Evolutionary conservation across 1,284 basidiomycete genomes (phyloP).

Genomic region (Spongispora temasekensis): DNA sequence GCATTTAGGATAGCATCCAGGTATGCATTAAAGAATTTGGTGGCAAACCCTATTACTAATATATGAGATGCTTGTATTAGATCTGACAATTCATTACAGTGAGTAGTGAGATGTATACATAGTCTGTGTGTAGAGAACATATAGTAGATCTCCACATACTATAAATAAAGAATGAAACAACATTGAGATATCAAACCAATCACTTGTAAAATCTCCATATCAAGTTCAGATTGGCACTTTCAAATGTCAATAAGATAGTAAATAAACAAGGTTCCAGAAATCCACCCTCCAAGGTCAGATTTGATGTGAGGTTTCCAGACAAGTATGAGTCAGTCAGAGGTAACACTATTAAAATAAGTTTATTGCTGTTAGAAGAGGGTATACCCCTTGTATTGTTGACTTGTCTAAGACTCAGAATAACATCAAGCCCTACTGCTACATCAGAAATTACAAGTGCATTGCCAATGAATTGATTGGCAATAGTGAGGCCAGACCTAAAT

Average conservation of each 20-base stretch:
- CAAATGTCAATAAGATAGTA: constrained; percentile 23
- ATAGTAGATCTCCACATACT: constrained; percentile 23
- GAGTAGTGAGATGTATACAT: constrained; percentile 6
- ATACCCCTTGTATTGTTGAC: constrained; percentile 15
- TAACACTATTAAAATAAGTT: constrained; percentile 24
- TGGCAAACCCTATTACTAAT: background rate
- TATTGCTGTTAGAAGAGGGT: background rate
- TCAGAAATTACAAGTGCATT: constrained; percentile 12
- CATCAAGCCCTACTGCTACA: constrained; percentile 19
- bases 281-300: too few relatives aligned
- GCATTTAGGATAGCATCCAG: background rate
- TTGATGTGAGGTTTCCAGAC: too few relatives aligned
- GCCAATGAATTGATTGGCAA: constrained; percentile 34
- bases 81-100: background rate
- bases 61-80: background rate
- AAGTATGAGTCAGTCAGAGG: constrained; percentile 18
- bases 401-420: constrained; percentile 29
- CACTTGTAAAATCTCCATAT: constrained; percentile 12
- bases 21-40: background rate
- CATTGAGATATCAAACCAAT: too few relatives aligned
- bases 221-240: constrained; percentile 17
- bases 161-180: too few relatives aligned
- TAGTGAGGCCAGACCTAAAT: constrained; percentile 27
- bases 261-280: background rate
- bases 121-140: constrained; percentile 23